Conservation (phyloP, 2,329 filamentous ascomycete species). For the Colletotrichum camelliae region DNA sequence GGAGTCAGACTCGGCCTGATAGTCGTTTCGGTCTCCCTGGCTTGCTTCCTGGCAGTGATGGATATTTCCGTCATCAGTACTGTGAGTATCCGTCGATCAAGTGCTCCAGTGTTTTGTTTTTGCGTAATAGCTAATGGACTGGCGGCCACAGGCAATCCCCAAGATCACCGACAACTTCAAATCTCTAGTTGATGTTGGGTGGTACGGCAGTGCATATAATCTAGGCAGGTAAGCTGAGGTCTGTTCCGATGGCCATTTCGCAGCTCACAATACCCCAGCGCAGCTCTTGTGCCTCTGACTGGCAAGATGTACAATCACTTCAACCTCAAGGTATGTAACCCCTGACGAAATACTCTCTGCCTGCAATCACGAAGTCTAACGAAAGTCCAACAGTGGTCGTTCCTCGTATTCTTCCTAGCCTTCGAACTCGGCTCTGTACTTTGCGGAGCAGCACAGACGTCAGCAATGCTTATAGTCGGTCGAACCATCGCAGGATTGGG, state of each 20-base stretch:
- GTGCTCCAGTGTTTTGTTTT: neutral
- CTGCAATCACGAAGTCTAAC: neutral
- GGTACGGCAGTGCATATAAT: neutral
- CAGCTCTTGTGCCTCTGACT: neutral
- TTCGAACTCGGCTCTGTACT: constrained; percentile 27
- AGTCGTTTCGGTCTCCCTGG: neutral
- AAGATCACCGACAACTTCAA: neutral
- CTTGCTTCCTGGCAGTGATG: neutral
- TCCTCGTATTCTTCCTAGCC: constrained; percentile 31
- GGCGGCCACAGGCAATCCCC: neutral
- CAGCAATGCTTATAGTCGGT: neutral
- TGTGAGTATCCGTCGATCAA: neutral
- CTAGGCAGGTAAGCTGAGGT: neutral
- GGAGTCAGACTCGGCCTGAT: neutral
- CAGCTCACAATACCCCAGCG: neutral
- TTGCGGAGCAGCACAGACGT: neutral
- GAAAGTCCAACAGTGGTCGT: constrained; percentile 27
- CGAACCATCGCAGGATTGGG: neutral
- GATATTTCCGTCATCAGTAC: neutral
- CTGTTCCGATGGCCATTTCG: neutral
- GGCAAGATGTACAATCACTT: neutral
- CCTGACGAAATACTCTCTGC: neutral
- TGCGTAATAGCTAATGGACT: neutral
- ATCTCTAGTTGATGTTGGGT: neutral
- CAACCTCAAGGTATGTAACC: neutral